Percentiles rank a stretch among this genome's conserved stretches.
phyloP scores from a whole-genome alignment of 257 asterid genomes.

The Henckelia pumila region DNA sequence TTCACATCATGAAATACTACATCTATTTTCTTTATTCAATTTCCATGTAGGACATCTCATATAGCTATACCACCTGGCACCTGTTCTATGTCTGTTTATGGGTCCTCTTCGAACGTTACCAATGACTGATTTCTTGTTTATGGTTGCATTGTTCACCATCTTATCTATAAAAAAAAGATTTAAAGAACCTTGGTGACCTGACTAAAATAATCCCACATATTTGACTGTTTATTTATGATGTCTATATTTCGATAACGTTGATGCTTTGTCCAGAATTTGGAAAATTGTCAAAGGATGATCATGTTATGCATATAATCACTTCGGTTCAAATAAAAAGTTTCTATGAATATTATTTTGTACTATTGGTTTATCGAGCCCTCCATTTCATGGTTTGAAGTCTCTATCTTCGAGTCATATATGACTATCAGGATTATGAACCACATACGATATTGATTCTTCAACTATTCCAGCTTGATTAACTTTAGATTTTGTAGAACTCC shows the following conservation, averaged over 20 bases:
- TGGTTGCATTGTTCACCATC: constrained; percentile 1
- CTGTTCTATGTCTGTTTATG: constrained; percentile 4
- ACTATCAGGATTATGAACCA: constrained; percentile 3
- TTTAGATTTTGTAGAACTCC: constrained; percentile 11
- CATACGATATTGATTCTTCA: constrained; percentile 1
- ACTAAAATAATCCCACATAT: too few species aligned
- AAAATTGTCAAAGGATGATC: not conserved
- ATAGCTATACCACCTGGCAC: not conserved
- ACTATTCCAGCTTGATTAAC: constrained; percentile 3
- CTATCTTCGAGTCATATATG: constrained; percentile 2
- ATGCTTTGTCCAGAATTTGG: too few species aligned
- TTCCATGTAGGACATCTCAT: not conserved
- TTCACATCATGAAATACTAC: constrained; percentile 15
- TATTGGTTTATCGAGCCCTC: not conserved
- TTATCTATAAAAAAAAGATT: too few species aligned
- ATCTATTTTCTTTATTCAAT: constrained; percentile 16
- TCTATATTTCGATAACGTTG: too few species aligned
- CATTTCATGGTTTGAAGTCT: constrained; percentile 1
- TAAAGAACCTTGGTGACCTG: not conserved
- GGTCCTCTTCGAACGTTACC: constrained; percentile 11
- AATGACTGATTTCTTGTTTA: constrained; percentile 15
- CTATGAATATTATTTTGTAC: not conserved
- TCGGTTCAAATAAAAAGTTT: not conserved
- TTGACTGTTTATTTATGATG: too few species aligned
- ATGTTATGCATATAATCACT: not conserved